Evolutionary conservation across 2,329 filamentous ascomycete species (phyloP), one percentile per base, ranked within the genome.

Genomic region (Colletotrichum spinosum): DNA sequence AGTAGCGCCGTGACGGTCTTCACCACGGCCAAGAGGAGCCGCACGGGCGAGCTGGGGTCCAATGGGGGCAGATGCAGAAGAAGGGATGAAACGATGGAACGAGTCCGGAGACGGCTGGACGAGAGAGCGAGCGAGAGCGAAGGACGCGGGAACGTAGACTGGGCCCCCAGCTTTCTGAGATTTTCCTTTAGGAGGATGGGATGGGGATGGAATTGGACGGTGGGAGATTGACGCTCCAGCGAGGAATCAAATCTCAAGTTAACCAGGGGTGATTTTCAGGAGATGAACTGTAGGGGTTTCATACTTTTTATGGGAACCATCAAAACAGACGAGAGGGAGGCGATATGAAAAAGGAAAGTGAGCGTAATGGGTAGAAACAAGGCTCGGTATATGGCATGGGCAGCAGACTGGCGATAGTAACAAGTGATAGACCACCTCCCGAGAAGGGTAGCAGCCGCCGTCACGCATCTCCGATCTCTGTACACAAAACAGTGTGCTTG

Each of bases 71-170:
- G 39, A 62, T 41, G 52, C 46, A 44, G 41, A 44, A 61, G 39
- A 53, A 55, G 51, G 42, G 57, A 62, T 61, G 62, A 62, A 65
- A 65, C 62, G 46, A 61, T 35, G 52, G 46, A 51, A 56, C 25
- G 25, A 25, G 25, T 25, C 25, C 25, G 25, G 25, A 25, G 44
- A 48, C 48, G 39, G 61, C 57, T 45, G 48, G 48, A 52, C 55
- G 50, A 35, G 55, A 45, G 42, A 59, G 45, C 4, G 38, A 41
- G 13, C 38, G 13, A 17, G 52, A 44, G 51, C 45, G 45, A 52
- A 56, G 12, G 13, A 17, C 15, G 25, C 25, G 25, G 25, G 25
- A 25, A 25, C 25, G 25, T 25, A 25, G 25, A 25, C 25, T 25
- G 25, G 25, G 25, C 25, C 25, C 25, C 25, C 25, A 25, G 25